Evolutionary conservation across 139 green algal genomes (phyloP), one percentile per base, ranked within the genome.

Genomic region (Chlamydomonas schloesseri): DNA sequence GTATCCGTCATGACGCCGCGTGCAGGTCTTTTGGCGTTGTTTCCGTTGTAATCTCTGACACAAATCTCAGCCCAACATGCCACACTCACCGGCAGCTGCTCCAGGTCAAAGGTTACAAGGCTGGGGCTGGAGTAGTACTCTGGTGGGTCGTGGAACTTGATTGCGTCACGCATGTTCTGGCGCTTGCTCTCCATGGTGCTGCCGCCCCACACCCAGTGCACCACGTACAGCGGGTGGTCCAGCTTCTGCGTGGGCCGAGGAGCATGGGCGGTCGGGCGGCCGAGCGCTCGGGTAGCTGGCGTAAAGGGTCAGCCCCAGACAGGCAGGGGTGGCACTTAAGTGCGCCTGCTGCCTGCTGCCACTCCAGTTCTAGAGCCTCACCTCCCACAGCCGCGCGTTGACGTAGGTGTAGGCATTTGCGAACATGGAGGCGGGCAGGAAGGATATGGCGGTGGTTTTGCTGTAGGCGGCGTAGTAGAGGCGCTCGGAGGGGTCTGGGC

Each of bases 391-490:
- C n/a, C 55, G 31, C 46, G 68, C 53, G 81, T 87, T 87, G 10
- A 87, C 69, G 36, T 87, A 91, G 42, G 88, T 91, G 88, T 91
- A 91, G 9, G 82, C 70, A 71, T 91, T 89, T 21, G 47, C 83
- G 64, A 89, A 89, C 70, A 88, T 85, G 46, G 82, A 87, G 14
- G 80, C 71, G 0, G 83, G 82, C 33, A 91, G 74, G 67, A 87
- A 86, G 42, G 71, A 74, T 21, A 91, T 70, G n/a, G 74, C 78
- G 4, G 87, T 88, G 31, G 65, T 83, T 42, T 88, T 88, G 75
- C 60, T 26, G 65, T 75, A 53, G 57, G 82, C 87, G 29, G 65
- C 68, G 42, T 47, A 88, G 67, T 86, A 80, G 46, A 31, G 60
- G 18, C 55, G 55, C 55, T 3, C 18, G 9, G 18, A 8, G 55